Percentiles rank a stretch among this genome's conserved stretches.
Conservation (phyloP, 1,139 yeast genomes). For the Magnusiomyces ingens region DNA sequence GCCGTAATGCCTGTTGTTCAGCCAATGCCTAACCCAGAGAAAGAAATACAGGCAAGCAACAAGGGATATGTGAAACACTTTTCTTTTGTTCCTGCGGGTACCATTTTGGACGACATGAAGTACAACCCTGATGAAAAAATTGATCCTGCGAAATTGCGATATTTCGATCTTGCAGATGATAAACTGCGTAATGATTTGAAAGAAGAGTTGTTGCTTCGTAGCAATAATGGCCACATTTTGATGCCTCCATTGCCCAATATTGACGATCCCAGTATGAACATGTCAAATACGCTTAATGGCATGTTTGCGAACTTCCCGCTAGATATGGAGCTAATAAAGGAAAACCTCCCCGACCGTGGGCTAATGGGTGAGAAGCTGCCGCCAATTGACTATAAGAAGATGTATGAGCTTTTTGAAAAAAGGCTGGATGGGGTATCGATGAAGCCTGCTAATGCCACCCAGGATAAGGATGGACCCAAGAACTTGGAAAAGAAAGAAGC, state of each 20-base stretch:
- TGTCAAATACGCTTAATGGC: slow-evolving; percentile 1
- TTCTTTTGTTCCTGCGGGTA: slow-evolving; percentile 3
- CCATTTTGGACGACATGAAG: background rate
- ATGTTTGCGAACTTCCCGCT: background rate
- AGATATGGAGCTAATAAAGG: background rate
- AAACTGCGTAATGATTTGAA: slow-evolving; percentile 47
- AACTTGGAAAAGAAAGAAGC: background rate
- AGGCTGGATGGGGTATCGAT: slow-evolving; percentile 1
- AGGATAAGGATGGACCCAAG: background rate
- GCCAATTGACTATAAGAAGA: background rate
- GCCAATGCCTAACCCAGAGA: no score
- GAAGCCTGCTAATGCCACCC: background rate
- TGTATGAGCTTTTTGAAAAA: slow-evolving; percentile 2
- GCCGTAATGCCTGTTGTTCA: no score
- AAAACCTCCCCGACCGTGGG: background rate
- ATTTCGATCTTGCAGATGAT: no score
- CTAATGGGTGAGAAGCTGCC: background rate
- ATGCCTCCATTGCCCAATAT: slow-evolving; percentile 10
- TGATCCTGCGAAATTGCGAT: no score
- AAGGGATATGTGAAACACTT: slow-evolving; percentile 2
- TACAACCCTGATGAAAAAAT: background rate
- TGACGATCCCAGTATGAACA: slow-evolving; percentile 6
- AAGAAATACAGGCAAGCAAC: background rate
- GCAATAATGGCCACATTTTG: slow-evolving; percentile 90
- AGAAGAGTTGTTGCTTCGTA: slow-evolving; percentile 96